Percentiles rank a stretch among this genome's conserved stretches.
Conservation (phyloP, 768 basidiomycete genomes). For the Mycena alexandri region DNA sequence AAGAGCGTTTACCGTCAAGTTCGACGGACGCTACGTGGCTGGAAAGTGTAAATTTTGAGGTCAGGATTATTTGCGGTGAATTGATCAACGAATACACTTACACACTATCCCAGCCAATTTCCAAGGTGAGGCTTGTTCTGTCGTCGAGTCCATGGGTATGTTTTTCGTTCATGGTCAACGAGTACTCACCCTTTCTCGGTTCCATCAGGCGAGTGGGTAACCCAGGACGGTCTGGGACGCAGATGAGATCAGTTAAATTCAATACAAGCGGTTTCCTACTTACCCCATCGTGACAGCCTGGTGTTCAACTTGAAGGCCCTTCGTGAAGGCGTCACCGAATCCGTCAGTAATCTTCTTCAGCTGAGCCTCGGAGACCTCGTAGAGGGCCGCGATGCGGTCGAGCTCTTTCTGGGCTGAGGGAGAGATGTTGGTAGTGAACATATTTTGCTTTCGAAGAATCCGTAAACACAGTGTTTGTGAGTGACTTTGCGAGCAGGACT, state of each 20-base stretch:
- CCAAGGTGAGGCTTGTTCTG: not conserved
- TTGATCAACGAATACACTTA: not conserved
- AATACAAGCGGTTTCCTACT: not conserved
- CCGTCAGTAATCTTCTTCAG: no score
- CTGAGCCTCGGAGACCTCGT: no score
- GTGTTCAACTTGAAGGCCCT: not conserved
- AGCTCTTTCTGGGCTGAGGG: no score
- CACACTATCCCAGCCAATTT: not conserved
- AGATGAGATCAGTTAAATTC: not conserved
- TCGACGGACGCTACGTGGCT: not conserved
- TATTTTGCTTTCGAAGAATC: no score
- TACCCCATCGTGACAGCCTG: not conserved
- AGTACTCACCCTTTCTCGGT: conserved; percentile 1
- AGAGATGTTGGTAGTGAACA: no score
- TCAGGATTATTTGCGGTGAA: not conserved
- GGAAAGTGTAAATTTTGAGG: not conserved
- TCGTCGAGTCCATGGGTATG: no score
- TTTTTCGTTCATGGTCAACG: no score
- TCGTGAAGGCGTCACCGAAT: no score
- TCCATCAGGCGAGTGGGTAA: not conserved
- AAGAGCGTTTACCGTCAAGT: not conserved
- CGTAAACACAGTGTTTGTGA: no score
- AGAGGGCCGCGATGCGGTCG: no score
- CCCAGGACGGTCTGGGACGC: not conserved
- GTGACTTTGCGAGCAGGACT: no score